Evolutionary conservation across 176 grass and related monocot genomes (phyloP), one percentile per base, ranked within the genome.

Genomic region (Aegilops tauschii): DNA sequence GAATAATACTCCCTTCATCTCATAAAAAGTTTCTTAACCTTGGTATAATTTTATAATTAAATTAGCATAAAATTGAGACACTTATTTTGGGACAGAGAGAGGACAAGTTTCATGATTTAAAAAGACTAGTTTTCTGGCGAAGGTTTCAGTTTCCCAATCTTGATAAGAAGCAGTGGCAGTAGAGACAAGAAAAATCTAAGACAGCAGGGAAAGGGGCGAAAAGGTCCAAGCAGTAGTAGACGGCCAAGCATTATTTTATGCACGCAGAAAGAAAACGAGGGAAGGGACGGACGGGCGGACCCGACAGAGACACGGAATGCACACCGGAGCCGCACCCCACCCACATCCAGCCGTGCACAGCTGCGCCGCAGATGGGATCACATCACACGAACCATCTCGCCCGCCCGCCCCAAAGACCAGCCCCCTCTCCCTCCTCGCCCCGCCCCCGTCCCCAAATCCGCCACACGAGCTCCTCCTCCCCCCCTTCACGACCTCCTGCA

Each of bases 311-410:
- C 88, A 86, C 83, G 79, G 63, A 86, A 69, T 18, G 71, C 69
- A 47, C 70, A 77, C 75, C 39, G 49, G 70, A 65, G 82, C 63
- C 61, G 79, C 58, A 23, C 56, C 70, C 69, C 28, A 18, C 83
- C 61, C 78, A 16, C 83, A 69, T 62, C 87, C 81, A 79, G 69
- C 78, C 88, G 83, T 62, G 47, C 65, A 39, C 86, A 77, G 80
- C 80, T 47, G 64, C 82, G 62, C 50, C 50, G 82, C 52, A 4
- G 79, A 82, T 64, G 88, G 84, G 84, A 87, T 90, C 84, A 75
- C 89, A 86, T 90, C 85, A 80, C 89, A 84, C 85, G 76, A 87
- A 47, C 74, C 66, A 9, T 81, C 80, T 37, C 84, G 73, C 75
- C 36, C 80, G 72, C 75, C 65, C 65, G 62, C 62, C 23, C 37